Evolutionary conservation across 345 rosid species (phyloP), one percentile per base, ranked within the genome.

Genomic region (Theobroma cacao): DNA sequence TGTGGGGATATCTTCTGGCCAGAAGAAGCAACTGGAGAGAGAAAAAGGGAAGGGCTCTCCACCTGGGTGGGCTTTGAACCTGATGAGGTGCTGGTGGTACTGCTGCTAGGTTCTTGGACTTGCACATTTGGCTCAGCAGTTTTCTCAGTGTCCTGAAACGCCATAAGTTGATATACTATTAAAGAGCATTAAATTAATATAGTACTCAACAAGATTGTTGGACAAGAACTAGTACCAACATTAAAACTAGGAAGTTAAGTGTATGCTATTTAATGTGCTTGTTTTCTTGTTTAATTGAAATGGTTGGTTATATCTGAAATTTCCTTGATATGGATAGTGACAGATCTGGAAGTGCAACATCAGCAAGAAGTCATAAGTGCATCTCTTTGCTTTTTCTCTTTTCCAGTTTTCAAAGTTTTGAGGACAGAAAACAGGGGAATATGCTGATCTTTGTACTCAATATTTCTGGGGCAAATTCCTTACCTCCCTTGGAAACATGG

Each of bases 41-140:
- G 79, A 56, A 72, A 33, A 48, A 66, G 72, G 2, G 67, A 28
- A 5, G 84, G 72, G 53, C 76, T 83, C 55, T 58, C 80, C 1
- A 60, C 26, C 30, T n/a, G 77, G 40, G 17, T 52, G 1, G 15
- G 55, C 79, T 76, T 88, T 63, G 82, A 34, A 76, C 87, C 79
- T 4, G 87, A 85, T 13, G 86, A 84, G 81, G 78, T 74, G 47
- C 87, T 77, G 36, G 86, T 79, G 4, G 22, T 58, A 38, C 85
- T 88, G 84, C 86, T 84, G 17, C 82, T 71, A 1, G 76, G 74
- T 45, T 85, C 88, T 43, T 72, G 87, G 56, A 64, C 78, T 76
- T 1, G 82, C 20, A 45, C 56, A 33, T 45, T 62, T 40, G 66
- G 59, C 73, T 50, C 72, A 1, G 8, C 45, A 17, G 3, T 70